These are phyloP conservation scores for Penicillium sp. DNA, from an alignment of 2,329 filamentous ascomycete genomes.

Conservation along the genomic window DNA sequence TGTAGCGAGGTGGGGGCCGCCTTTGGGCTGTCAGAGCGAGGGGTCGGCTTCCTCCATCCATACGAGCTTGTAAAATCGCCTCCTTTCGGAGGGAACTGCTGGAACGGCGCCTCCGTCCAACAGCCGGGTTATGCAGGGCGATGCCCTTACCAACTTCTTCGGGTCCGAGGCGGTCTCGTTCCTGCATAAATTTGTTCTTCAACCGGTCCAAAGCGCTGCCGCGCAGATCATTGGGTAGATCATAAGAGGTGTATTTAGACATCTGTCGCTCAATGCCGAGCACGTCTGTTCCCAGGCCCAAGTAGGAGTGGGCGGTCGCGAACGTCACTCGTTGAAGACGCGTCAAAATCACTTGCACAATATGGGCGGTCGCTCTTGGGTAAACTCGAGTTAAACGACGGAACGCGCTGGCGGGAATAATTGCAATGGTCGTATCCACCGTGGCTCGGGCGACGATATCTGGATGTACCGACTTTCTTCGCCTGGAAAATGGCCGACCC, in stretches of 20 bases:
- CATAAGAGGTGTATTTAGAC: slow-evolving; percentile 87
- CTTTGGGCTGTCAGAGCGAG: slow-evolving; percentile 16
- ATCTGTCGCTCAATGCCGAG: slow-evolving; percentile 90
- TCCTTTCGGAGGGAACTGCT: slow-evolving; percentile 77
- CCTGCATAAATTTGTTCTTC: slow-evolving; percentile 88
- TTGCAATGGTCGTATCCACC: slow-evolving; percentile 95
- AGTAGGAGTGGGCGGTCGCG: slow-evolving; percentile 89
- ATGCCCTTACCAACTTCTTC: slow-evolving; percentile 91
- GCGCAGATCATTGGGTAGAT: slow-evolving; percentile 85
- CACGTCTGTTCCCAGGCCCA: slow-evolving; percentile 88
- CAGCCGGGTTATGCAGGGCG: slow-evolving; percentile 80
- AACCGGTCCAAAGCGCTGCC: slow-evolving; percentile 79
- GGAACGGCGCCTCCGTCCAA: slow-evolving; percentile 66
- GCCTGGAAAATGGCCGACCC: slow-evolving; percentile 23
- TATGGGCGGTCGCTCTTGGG: slow-evolving; percentile 93
- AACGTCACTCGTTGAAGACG: slow-evolving; percentile 92
- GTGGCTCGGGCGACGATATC: slow-evolving; percentile 96
- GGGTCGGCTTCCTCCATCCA: slow-evolving; percentile 45
- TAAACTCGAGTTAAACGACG: slow-evolving; percentile 89
- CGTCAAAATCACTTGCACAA: slow-evolving; percentile 95
- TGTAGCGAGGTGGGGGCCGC: slow-evolving; percentile 20
- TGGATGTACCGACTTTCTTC: slow-evolving; percentile 78
- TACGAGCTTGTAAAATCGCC: slow-evolving; percentile 68
- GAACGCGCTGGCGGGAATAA: slow-evolving; percentile 96
- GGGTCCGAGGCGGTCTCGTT: slow-evolving; percentile 76